Conservation (phyloP, 176 grass and related monocot species). For the Zizania latifolia region DNA sequence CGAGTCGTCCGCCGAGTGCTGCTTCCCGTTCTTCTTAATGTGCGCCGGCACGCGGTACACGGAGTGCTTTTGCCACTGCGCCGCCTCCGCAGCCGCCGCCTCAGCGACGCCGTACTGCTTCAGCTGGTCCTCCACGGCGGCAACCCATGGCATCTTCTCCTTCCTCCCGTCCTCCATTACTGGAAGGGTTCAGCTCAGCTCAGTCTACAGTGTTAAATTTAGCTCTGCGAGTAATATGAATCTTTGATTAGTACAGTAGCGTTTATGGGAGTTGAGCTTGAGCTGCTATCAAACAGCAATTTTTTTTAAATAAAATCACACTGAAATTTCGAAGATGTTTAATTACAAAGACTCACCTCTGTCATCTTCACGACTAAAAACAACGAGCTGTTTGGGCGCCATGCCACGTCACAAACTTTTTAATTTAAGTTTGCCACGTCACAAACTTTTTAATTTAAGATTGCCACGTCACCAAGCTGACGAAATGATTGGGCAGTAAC, state of each 20-base stretch:
- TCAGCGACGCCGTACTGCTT: not conserved
- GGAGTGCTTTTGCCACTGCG: not conserved
- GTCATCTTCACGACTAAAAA: not conserved
- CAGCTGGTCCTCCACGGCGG: not conserved
- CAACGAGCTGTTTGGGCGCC: not conserved
- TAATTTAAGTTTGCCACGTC: not conserved
- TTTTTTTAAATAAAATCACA: no score
- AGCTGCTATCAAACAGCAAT: no score
- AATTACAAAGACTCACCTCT: not conserved
- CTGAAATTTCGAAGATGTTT: not conserved
- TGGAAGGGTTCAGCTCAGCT: not conserved
- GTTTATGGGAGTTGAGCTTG: not conserved
- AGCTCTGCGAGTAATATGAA: no score
- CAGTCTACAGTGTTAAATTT: no score
- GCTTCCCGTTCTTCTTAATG: not conserved
- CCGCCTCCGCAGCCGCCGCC: not conserved
- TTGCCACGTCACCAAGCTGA: no score
- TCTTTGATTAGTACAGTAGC: not conserved
- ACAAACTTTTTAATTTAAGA: not conserved
- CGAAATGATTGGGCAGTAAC: not conserved
- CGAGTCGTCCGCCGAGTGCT: not conserved
- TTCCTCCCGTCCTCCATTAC: not conserved
- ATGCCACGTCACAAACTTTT: not conserved
- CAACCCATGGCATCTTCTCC: not conserved
- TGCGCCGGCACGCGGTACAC: not conserved